Base-by-base conservation (phyloP, 2,329 filamentous ascomycete genomes). In the Aspergillus sp. region DNA sequence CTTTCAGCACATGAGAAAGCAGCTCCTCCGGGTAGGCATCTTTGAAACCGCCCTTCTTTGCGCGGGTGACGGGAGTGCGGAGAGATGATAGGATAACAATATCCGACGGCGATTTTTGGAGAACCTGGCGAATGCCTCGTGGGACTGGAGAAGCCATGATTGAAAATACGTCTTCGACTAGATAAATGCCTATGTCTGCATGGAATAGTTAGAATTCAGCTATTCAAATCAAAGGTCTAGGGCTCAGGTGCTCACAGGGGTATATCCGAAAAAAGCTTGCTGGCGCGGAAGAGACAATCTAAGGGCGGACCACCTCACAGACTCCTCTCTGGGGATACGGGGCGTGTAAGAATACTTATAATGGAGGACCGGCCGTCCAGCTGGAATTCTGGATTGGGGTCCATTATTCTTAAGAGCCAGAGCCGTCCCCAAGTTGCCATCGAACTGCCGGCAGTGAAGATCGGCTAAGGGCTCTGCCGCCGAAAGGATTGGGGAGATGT, bases 11-110 rank as follows among this genome's bases (percentile, higher is more conserved):
- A 72, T 81, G 70, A 34, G 71, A 83, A 53, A 96, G 89, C 54
- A 97, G 83, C 75, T 96, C 90, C 74, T 97, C 93, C 15, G 95
- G 92, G 77, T 93, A 93, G 48, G 93, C 88, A 72, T 96, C 90
- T 74, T 91, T 90, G 69, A 97, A 86, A 17, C 85, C 83, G 68
- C 93, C 93, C 70, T 91, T 91, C 80, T 91, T 89, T 41, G 91
- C 86, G 62, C 91, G 86, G 59, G 89, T 93, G 63, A 97, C 83
- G 41, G 93, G 90, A 7, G 93, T 97, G 65, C 93, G 90, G 41
- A 96, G 83, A n/a, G 92, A 87, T 18, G 92, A 96, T 66, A 96
- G 86, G 71, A 97, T 89, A 67, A 97, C 91, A 42, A 91, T 84
- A 77, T 97, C 93, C 63, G 87, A 84, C 41, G 91, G 89, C 22